Evolutionary conservation across 768 basidiomycete genomes (phyloP).

Genomic region (Suillus decipiens): DNA sequence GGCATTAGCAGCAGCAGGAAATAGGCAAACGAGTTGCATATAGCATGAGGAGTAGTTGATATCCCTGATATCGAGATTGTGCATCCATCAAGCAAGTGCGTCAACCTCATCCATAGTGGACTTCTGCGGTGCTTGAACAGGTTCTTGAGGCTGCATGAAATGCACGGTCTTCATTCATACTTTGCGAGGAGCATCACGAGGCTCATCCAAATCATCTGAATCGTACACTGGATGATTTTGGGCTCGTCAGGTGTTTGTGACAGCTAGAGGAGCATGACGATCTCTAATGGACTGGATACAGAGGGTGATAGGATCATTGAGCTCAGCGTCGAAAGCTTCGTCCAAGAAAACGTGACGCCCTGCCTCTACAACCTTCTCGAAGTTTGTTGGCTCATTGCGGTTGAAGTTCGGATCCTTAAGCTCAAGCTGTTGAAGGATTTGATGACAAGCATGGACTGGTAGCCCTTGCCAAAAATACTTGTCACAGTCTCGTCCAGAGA

Average conservation of each 20-base stretch:
- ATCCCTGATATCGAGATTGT: conserved; percentile 4
- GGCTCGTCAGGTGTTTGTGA: not conserved
- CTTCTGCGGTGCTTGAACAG: too few relatives aligned
- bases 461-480: too few relatives aligned
- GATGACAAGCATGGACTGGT: not conserved
- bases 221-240: not conserved
- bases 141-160: not conserved
- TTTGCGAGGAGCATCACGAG: not conserved
- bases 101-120: conserved; percentile 4
- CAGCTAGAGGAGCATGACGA: too few relatives aligned
- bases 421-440: not conserved
- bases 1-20: conserved; percentile 9
- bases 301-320: not conserved
- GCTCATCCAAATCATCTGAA: not conserved
- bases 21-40: not conserved
- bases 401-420: not conserved
- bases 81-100: not conserved
- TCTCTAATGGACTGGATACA: not conserved
- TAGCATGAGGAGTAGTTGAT: conserved; percentile 4
- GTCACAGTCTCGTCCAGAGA: conserved; percentile 8
- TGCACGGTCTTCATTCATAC: not conserved
- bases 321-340: not conserved
- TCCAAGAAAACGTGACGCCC: not conserved
- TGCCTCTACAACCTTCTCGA: not conserved
- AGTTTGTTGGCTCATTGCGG: not conserved